Evolutionary conservation across 352 stramenopile genomes (phyloP).

Genomic region (Bremia lactucae): DNA sequence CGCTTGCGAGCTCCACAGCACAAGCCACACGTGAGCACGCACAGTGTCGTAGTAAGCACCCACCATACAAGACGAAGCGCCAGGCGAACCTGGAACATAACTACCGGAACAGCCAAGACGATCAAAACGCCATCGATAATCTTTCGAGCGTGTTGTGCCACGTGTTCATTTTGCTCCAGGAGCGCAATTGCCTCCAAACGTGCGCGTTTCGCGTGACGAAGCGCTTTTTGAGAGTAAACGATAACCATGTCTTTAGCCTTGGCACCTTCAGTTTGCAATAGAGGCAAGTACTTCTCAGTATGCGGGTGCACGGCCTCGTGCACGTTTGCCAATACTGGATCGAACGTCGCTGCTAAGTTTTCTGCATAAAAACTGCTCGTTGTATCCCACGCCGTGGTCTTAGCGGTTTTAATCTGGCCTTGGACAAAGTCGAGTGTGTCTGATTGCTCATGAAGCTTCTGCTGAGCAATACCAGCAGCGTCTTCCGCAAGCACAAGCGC

Average conservation of each 20-base stretch:
- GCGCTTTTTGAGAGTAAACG: constrained; percentile 31
- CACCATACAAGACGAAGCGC: constrained; percentile 45
- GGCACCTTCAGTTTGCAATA: constrained; percentile 34
- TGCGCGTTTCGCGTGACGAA: constrained; percentile 32
- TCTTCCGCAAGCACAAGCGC: constrained; percentile 42
- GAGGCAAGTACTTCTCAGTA: constrained; percentile 38
- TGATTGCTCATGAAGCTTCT: constrained; percentile 36
- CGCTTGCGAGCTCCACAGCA: constrained; percentile 48
- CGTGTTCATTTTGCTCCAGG: constrained; percentile 48
- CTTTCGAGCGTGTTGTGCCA: constrained; percentile 48
- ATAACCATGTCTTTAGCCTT: constrained; percentile 29
- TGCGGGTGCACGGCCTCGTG: constrained; percentile 40
- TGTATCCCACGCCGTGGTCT: constrained; percentile 29
- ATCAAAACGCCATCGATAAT: constrained; percentile 54
- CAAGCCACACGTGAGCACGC: constrained; percentile 38
- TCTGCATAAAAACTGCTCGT: constrained; percentile 56
- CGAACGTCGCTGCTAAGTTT: constrained; percentile 53
- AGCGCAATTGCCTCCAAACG: constrained; percentile 41
- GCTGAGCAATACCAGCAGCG: constrained; percentile 23
- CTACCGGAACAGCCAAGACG: constrained; percentile 35
- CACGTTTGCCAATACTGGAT: constrained; percentile 50
- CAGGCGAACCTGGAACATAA: constrained; percentile 37
- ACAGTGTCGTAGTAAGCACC: constrained; percentile 39
- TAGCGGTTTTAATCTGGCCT: constrained; percentile 34
- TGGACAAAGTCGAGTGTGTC: constrained; percentile 40